Base-by-base conservation (phyloP, 169 alveolate genomes). In the Plasmodium fragile region DNA sequence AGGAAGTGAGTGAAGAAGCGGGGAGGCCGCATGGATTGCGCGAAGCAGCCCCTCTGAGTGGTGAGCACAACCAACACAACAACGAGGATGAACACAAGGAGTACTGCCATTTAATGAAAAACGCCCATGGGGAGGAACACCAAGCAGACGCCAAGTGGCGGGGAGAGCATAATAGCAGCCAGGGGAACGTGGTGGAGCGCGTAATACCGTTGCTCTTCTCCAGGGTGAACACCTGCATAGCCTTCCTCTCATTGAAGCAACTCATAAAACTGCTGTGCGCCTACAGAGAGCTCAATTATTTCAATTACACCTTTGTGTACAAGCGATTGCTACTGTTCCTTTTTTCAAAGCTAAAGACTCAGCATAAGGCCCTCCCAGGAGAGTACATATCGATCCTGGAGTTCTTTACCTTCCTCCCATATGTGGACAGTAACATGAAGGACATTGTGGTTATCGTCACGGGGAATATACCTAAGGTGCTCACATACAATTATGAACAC, bases 211-310 rank as follows among this genome's bases (percentile, higher is more conserved):
- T 87, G 28, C 71, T 87, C 28, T 91, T 91, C 75, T 32, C 82
- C 7, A 80, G 75, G 73, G 94, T 91, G n/a, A 91, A 91, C 75
- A 80, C 77, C 25, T 91, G 94, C 41, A 7, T 91, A 5, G 92
- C 94, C 34, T 91, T 91, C 52, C 82, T 91, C 36, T 91, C 94
- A 1, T 13, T 91, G 30, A 91, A 91, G 16, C 94, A 91, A 6
- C 43, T 91, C 5, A 45, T 81, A 13, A 91, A 91, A 81, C 59
- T 91, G 18, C 5, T 81, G 55, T 18, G 80, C 22, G 59, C 92
- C 10, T 91, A 91, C 65, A 91, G 73, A 91, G 94, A 91, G n/a
- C 73, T 91, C 25, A 91, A 91, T 73, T 91, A 91, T 55, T 91
- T 91, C 30, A 72, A 91, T 30, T 91, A 91, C 36, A 30, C 18